Evolutionary conservation across 495 filamentous ascomycete species (phyloP), one percentile per base, ranked within the genome.

Genomic region (Acidiella bohemica): DNA sequence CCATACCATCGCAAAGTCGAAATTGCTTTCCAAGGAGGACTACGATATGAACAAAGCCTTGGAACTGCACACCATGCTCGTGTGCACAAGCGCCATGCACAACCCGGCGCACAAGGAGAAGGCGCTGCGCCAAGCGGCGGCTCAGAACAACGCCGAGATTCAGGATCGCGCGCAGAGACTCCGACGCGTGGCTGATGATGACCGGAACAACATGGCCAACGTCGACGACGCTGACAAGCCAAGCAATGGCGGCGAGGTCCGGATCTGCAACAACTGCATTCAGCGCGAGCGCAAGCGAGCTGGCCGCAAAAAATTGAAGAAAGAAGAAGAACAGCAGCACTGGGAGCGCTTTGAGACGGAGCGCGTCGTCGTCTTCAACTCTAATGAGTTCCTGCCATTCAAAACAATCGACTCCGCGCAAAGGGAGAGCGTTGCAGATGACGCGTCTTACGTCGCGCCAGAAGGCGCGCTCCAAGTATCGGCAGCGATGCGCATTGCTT

Each of bases 31-130:
- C 14, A 55, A 82, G 80, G 47, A 73, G 72, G 5, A 60, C 66
- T 14, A 67, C 36, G 70, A 66, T 32, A 65, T 67, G 11, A 65
- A 72, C 8, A 83, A 92, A 40, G 88, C 71, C 42, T 70, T 93
- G 12, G 86, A 95, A 59, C 56, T 95, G 36, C 70, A 78, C 41
- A 80, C 80, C 2, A 78, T 72, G 51, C 64, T 94, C 4, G 85
- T 96, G 12, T 95, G 87, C 55, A 80, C 84, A 2, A 94, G 83
- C 58, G 86, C 88, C n/a, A 93, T 95, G 83, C 70, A 75, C 44
- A 75, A 84, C 41, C 68, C 67, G 22, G 65, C 72, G 24, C 70
- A 73, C 42, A 60, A 67, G 20, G 60, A 70, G 39, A 70, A 70
- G 36, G 83, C 84, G 10, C 69, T 84, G 49, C 67, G 68, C 36